A percentile compares a stretch with the other conserved stretches of the same genome.
phyloP scores from a whole-genome alignment of 2,329 filamentous ascomycete species.

The Trichophyton mentagrophytes region DNA sequence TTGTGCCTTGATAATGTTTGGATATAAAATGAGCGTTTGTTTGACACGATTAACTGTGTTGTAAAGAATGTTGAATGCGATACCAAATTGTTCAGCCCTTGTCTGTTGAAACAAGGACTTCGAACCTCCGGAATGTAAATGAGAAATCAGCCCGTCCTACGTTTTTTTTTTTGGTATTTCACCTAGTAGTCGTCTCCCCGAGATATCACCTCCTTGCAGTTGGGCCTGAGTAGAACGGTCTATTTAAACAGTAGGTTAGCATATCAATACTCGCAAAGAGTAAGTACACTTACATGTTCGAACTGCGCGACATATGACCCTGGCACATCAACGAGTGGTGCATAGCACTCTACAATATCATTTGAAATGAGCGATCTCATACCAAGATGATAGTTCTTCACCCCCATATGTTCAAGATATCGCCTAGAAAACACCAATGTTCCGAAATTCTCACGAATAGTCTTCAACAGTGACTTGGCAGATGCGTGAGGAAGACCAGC shows the following conservation, averaged over 20 bases:
- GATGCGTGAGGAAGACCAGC: slow-evolving; percentile 36
- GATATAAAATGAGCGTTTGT: neutral
- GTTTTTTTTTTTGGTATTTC: neutral
- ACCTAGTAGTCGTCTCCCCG: slow-evolving; percentile 41
- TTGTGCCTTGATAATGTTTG: neutral
- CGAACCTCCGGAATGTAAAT: neutral
- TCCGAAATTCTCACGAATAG: slow-evolving; percentile 50
- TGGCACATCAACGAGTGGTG: slow-evolving; percentile 44
- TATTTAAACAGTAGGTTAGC: slow-evolving; percentile 24
- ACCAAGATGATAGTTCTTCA: slow-evolving; percentile 47
- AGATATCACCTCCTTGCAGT: slow-evolving; percentile 40
- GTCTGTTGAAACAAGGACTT: neutral
- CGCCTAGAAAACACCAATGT: slow-evolving; percentile 49
- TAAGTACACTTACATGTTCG: slow-evolving; percentile 38
- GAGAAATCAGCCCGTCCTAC: neutral
- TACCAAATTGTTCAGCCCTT: neutral
- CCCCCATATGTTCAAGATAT: slow-evolving; percentile 51
- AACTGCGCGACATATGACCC: slow-evolving; percentile 54
- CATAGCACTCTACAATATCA: slow-evolving; percentile 46
- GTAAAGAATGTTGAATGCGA: neutral
- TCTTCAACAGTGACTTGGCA: slow-evolving; percentile 45
- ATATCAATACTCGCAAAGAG: neutral
- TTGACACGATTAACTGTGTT: neutral
- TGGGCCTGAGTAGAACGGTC: slow-evolving; percentile 34
- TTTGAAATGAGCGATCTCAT: slow-evolving; percentile 46